Evolutionary conservation across 2,329 filamentous ascomycete species (phyloP).

Genomic region (Lasiodiplodia sp.): DNA sequence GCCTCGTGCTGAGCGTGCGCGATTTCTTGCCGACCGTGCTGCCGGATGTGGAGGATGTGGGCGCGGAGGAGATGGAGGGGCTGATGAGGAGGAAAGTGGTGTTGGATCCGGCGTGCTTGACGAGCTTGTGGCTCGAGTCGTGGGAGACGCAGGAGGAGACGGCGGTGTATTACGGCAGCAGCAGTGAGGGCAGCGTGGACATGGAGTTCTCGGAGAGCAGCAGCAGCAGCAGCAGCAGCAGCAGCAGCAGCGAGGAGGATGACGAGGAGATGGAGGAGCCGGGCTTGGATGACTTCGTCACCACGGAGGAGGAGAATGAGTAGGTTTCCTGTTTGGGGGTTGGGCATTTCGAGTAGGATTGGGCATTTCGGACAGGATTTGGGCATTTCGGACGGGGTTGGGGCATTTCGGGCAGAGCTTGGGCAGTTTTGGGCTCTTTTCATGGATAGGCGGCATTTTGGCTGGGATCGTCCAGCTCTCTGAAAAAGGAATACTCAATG

Average conservation of each 20-base stretch:
- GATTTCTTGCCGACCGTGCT: not conserved
- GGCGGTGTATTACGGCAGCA: too few relatives aligned
- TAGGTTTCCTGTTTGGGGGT: not conserved
- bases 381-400: not conserved
- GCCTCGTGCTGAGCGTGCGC: not conserved
- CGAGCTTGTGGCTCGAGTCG: not conserved
- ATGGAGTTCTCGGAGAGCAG: not conserved
- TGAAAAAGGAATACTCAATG: not conserved
- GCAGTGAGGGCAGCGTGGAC: not conserved
- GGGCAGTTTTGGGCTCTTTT: not conserved
- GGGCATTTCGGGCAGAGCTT: not conserved
- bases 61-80: not conserved
- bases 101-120: not conserved
- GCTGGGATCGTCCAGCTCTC: not conserved
- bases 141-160: not conserved
- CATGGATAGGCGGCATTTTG: not conserved
- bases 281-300: too few relatives aligned
- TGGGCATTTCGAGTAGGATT: too few relatives aligned
- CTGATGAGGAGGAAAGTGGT: not conserved
- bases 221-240: too few relatives aligned
- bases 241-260: too few relatives aligned
- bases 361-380: too few relatives aligned
- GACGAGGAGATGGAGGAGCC: not conserved
- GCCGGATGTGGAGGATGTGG: not conserved
- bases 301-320: not conserved